Base-by-base conservation (phyloP, 1,284 basidiomycete species). In the Ustilago curta region DNA sequence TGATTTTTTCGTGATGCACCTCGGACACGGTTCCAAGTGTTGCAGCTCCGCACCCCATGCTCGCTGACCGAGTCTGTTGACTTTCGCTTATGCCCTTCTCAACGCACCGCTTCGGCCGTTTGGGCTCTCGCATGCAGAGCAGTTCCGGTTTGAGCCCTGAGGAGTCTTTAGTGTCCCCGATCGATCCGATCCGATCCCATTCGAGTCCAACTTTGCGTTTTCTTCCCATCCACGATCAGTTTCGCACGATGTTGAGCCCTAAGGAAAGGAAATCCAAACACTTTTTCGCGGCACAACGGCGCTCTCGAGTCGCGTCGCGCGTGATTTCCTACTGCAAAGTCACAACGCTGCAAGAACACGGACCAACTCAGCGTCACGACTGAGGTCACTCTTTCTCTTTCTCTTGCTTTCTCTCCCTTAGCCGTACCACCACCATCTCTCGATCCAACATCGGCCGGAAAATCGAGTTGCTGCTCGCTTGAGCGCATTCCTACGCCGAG, bases 221-320 rank as follows among this genome's bases (percentile, higher is more conserved):
- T 37, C 35, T 37, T 37, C 12, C 35, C 35, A 16, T 37, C n/a
- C n/a, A n/a, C n/a, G n/a, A n/a, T n/a, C n/a, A n/a, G n/a, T n/a
- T n/a, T n/a, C n/a, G n/a, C 27, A 27, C 27, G 27, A 27, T 27
- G 35, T 14, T 37, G 35, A 37, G 35, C 35, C 35, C 7, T 11
- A 19, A 7, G n/a, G 18, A 42, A 42, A 9, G n/a, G n/a, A n/a
- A n/a, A n/a, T n/a, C n/a, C n/a, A n/a, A 42, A 21, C 43, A 25
- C 25, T 31, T 47, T 44, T 43, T 9, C 29, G 23, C 39, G 11
- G 31, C 29, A 27, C 37, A 42, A 29, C n/a, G 21, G 29, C 11
- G 8, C 42, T 31, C 47, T 48, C 50, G 19, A 56, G 35, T 58
- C 62, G 62, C 62, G 62, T 65, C 62, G 62, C 62, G 62, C 62